Evolutionary conservation across 345 rosid species (phyloP), one percentile per base, ranked within the genome.

Genomic region (Linum lewisii): DNA sequence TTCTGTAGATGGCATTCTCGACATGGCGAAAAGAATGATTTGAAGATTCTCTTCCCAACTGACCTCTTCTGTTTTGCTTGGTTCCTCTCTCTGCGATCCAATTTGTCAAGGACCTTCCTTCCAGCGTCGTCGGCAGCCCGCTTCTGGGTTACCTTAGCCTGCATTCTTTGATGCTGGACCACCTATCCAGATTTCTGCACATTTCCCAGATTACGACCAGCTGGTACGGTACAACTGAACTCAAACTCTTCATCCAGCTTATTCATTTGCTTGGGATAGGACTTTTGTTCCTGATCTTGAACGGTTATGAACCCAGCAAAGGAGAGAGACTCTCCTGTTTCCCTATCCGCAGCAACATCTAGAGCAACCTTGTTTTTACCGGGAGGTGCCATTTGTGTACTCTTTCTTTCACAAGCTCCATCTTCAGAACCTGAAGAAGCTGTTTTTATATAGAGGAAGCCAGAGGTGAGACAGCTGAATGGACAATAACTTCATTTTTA

Each of bases 1-100:
- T 69, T 66, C 45, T 29, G 42, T 19, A 77, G 74, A 38, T 57
- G 70, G 68, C 81, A 76, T 62, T 72, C 75, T 65, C 68, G 64
- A 73, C 82, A 78, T 22, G 82, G 79, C 18, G 72, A 74, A 50
- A 78, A 21, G 60, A 82, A 53, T 52, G 74, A 50, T 20, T 2
- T 60, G 26, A 78, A 49, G 24, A 78, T 23, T 70, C 64, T 75
- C 63, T 15, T 57, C 18, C 63, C 75, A 32, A 68, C 61, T 21
- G 64, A 57, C 5, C 34, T 23, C 70, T 52, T 59, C 52, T 11
- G 63, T 10, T 69, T 71, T 21, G 51, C 64, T 77, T 63, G 65
- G 21, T 67, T 72, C 71, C 55, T 67, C 54, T 18, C 65, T 53
- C 61, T 38, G 5, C 61, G 63, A 51, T 54, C 54, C 67, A 66